A percentile compares a stretch with the other conserved stretches of the same genome.
phyloP scores from a whole-genome alignment of 257 asterid species.

The Ballota nigra region DNA sequence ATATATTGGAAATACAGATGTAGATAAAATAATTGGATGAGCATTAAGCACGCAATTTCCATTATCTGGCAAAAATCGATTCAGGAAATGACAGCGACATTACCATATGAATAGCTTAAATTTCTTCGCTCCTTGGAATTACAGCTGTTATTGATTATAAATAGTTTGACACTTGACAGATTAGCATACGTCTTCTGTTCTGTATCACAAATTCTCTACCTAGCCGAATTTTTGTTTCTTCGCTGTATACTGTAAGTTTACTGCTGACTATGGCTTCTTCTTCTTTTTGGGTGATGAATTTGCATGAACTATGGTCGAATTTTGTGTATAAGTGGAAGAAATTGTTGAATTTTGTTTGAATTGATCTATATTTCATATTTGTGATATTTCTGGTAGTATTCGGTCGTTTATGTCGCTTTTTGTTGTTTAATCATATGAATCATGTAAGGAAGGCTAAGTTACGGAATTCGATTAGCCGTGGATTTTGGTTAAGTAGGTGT shows the following conservation, averaged over 20 bases:
- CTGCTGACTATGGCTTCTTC: background rate
- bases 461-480: background rate
- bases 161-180: no score
- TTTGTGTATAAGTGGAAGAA: background rate
- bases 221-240: background rate
- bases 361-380: background rate
- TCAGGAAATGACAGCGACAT: background rate
- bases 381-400: constrained; percentile 16
- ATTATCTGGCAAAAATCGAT: background rate
- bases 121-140: background rate
- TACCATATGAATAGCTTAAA: background rate
- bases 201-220: background rate
- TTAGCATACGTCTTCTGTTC: no score
- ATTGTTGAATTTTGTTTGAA: background rate
- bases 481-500: no score
- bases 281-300: background rate
- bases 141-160: background rate
- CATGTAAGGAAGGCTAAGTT: no score
- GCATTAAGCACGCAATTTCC: background rate
- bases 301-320: background rate
- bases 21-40: no score
- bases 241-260: constrained; percentile 19
- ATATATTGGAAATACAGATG: no score
- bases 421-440: no score
- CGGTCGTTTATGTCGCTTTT: background rate